phyloP scores from a whole-genome alignment of 306 rosid species.

The Amphicarpaea edgeworthii region DNA sequence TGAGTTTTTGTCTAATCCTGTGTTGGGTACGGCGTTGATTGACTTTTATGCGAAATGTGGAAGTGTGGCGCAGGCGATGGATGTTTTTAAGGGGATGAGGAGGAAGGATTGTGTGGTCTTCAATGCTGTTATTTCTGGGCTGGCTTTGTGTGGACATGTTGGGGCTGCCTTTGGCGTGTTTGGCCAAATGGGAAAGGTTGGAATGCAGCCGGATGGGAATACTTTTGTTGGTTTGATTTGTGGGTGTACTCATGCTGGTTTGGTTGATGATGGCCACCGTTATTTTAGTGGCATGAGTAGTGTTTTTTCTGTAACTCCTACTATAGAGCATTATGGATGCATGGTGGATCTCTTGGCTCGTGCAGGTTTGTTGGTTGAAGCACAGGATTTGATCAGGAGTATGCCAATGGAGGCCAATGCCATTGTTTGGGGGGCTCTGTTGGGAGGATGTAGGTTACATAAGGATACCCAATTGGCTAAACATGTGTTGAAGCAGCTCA shows the following conservation, averaged over 20 bases:
- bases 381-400: slow-evolving; percentile 56
- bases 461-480: slow-evolving; percentile 67
- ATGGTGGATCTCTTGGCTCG: slow-evolving; percentile 81
- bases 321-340: slow-evolving; percentile 83
- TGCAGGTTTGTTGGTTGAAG: slow-evolving; percentile 72
- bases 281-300: slow-evolving; percentile 62
- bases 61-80: slow-evolving; percentile 61
- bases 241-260: slow-evolving; percentile 80
- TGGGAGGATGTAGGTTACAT: slow-evolving; percentile 78
- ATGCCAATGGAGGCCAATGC: slow-evolving; percentile 77
- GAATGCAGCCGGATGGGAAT: slow-evolving; percentile 65
- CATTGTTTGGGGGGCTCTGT: slow-evolving; percentile 76
- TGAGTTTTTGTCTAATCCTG: slow-evolving; percentile 64
- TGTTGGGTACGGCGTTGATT: slow-evolving; percentile 73
- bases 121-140: slow-evolving; percentile 70
- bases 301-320: slow-evolving; percentile 58
- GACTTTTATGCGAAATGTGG: slow-evolving; percentile 87
- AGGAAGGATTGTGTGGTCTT: slow-evolving; percentile 67
- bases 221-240: slow-evolving; percentile 77
- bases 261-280: slow-evolving; percentile 68
- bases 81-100: slow-evolving; percentile 64
- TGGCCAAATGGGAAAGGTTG: slow-evolving; percentile 68
- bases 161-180: slow-evolving; percentile 67
- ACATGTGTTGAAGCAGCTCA: slow-evolving; percentile 65
- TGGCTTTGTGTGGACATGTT: slow-evolving; percentile 74